Evolutionary conservation across 2,329 filamentous ascomycete genomes (phyloP), one percentile per base, ranked within the genome.

Genomic region (Aureobasidium sp.): DNA sequence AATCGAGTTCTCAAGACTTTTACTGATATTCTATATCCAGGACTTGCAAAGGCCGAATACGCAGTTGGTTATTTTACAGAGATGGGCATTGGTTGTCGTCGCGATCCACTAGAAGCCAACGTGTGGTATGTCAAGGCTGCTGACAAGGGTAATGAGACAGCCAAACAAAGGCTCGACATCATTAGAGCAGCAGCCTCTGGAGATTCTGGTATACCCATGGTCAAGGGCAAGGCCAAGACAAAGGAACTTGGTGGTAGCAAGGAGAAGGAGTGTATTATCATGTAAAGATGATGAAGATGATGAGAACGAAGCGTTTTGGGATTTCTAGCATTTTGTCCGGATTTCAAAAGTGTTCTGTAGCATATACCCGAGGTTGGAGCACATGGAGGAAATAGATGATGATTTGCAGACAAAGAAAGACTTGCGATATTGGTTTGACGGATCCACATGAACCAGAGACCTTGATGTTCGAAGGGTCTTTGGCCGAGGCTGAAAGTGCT

Each of bases 71-170:
- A 96, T 71, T 98, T 98, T 68, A 96, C 90, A 4, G 93, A 98
- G 69, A 95, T 94, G 88, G 93, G 93, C 58, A 96, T 98, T 62
- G 93, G 93, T 45, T 96, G 90, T 68, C 86, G 90, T 32, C 84
- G 89, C 44, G 93, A 98, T 67, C 84, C 91, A n/a, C 79, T 98
- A 38, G 90, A 96, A 69, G 91, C 93, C 61, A 98, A 98, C 64
- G 88, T 95, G 27, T 97, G 90, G 91, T 98, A 98, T 67, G 91
- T 98, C 61, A 88, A 88, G 69, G 93, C 93, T 4, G 91, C 93
- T 14, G 91, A 95, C 60, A 81, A 88, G 45, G 93, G 91, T 41
- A 90, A 97, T 63, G 88, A 93, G 62, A 82, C 90, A 55, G 93
- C 93, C 47, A 91, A 86, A 68, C 86, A 93, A 63, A 81, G 93